Percentiles rank a stretch among this genome's conserved stretches.
phyloP scores from a whole-genome alignment of 768 basidiomycete genomes.

The Serendipita sp. region DNA sequence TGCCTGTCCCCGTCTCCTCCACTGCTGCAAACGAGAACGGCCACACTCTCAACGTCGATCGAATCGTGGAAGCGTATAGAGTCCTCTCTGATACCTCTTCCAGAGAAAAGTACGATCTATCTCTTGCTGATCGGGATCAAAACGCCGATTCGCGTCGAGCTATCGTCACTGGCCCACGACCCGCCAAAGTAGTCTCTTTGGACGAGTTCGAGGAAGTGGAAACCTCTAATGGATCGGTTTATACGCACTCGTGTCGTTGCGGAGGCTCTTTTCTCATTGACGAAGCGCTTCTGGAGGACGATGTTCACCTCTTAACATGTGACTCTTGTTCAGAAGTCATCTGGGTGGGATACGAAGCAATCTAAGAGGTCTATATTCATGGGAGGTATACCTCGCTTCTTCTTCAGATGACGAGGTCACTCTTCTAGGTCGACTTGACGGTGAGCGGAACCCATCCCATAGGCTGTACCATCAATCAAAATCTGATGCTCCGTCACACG shows the following conservation, averaged over 20 bases:
- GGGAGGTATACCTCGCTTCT: background rate
- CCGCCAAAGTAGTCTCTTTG: constrained; percentile 63
- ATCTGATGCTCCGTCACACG: too few species aligned
- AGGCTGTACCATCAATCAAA: too few species aligned
- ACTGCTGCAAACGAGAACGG: constrained; percentile 10
- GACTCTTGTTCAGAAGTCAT: constrained; percentile 64
- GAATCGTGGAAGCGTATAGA: constrained; percentile 32
- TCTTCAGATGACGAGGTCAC: background rate
- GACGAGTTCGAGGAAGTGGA: constrained; percentile 39
- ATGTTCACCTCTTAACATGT: constrained; percentile 57
- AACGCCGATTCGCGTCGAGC: constrained; percentile 4
- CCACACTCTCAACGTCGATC: too few species aligned
- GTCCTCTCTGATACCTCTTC: constrained; percentile 36
- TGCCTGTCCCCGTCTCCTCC: constrained; percentile 14
- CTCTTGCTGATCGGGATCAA: background rate
- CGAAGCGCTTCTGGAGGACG: constrained; percentile 44
- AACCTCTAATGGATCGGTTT: constrained; percentile 22
- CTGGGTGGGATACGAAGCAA: constrained; percentile 70
- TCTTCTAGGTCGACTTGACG: background rate
- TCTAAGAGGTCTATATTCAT: constrained; percentile 1
- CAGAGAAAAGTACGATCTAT: constrained; percentile 37
- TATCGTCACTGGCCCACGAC: constrained; percentile 30
- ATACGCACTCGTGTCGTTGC: constrained; percentile 56
- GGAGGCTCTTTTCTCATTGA: constrained; percentile 48
- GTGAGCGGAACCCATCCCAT: too few species aligned